A percentile compares a stretch with the other conserved stretches of the same genome.
Evolutionary conservation across 345 rosid genomes (phyloP).

Genomic region (Litchi chinensis): DNA sequence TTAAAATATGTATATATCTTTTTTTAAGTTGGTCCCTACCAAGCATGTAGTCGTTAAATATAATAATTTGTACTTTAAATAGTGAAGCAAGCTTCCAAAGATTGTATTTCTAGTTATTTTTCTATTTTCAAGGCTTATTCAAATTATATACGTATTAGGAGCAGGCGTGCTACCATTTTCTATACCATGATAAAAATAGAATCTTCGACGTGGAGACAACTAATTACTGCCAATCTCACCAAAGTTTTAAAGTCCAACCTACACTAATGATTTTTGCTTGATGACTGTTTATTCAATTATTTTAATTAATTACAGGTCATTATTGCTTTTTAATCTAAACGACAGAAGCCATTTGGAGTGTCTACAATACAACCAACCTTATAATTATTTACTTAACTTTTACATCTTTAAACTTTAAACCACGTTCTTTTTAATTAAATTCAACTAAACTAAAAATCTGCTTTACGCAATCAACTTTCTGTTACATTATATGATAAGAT

Average conservation of each 20-base stretch:
- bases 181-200: not conserved
- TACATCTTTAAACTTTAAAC: not conserved
- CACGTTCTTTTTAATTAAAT: not conserved
- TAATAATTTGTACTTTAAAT: too few relatives aligned
- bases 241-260: not conserved
- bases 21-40: too few relatives aligned
- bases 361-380: not conserved
- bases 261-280: not conserved
- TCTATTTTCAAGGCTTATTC: not conserved
- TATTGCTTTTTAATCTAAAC: not conserved
- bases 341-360: not conserved
- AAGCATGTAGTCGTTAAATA: too few relatives aligned
- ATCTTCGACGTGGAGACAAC: conserved; percentile 1
- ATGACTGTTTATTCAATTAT: not conserved
- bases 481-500: not conserved
- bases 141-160: not conserved
- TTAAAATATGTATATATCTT: too few relatives aligned
- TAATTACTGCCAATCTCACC: not conserved
- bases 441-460: not conserved
- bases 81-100: not conserved
- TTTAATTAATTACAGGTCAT: not conserved
- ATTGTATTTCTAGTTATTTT: not conserved
- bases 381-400: not conserved
- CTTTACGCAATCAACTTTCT: not conserved
- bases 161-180: not conserved